Evolutionary conservation across 1,284 basidiomycete genomes (phyloP).

Genomic region (Schizopora paradoxa): DNA sequence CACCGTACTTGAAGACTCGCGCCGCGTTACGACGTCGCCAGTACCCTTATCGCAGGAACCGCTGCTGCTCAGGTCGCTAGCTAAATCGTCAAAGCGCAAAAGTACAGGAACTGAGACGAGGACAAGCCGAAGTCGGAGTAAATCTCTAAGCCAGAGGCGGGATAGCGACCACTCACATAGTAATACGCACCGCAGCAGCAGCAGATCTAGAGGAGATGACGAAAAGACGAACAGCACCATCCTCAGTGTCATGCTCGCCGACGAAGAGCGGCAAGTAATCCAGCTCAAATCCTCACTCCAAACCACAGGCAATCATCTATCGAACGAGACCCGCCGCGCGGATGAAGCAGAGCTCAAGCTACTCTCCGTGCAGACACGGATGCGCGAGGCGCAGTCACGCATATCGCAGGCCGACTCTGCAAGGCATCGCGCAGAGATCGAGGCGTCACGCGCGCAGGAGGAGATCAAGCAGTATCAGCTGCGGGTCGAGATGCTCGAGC

Average conservation of each 20-base stretch:
- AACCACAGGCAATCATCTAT: conserved; percentile 48
- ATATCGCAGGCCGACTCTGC: conserved; percentile 41
- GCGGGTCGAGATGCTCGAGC: conserved; percentile 44
- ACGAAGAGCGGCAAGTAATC: conserved; percentile 55
- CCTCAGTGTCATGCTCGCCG: conserved; percentile 45
- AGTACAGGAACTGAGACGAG: no score
- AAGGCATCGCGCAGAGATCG: conserved; percentile 41
- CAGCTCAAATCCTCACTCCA: conserved; percentile 52
- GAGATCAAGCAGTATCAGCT: conserved; percentile 45
- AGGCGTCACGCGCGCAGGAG: conserved; percentile 40
- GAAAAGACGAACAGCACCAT: no score
- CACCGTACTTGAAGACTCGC: no score
- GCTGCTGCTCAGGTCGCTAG: no score
- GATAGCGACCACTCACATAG: no score
- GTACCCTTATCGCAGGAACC: no score
- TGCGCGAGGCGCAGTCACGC: conserved; percentile 37
- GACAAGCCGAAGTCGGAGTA: no score
- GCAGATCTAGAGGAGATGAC: no score
- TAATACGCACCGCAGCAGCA: no score
- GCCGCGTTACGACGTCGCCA: no score
- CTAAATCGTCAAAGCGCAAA: no score
- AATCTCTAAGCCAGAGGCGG: no score
- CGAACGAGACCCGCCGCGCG: conserved; percentile 50
- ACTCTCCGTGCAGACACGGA: conserved; percentile 45
- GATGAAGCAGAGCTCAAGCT: conserved; percentile 47